These are phyloP conservation scores for Cryphonectria parasitica DNA, from an alignment of 2,329 filamentous ascomycete genomes.

Conservation along the genomic window DNA sequence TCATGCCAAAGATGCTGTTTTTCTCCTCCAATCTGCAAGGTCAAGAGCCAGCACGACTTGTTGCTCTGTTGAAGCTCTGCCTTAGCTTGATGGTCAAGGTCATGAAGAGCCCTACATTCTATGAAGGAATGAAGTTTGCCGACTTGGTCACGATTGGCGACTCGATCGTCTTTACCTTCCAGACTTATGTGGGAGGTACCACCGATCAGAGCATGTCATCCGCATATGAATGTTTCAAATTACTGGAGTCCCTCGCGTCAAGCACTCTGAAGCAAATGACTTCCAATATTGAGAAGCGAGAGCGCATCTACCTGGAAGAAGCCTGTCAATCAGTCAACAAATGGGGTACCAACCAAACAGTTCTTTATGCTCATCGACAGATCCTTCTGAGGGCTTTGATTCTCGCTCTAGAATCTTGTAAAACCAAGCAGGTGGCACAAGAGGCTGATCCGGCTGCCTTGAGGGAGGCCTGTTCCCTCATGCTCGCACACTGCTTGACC, in stretches of 20 bases:
- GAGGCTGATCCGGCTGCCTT: conserved; percentile 9
- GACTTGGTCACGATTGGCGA: conserved; percentile 41
- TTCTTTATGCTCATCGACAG: conserved; percentile 10
- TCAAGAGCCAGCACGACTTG: conserved; percentile 13
- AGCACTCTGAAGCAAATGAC: conserved; percentile 29
- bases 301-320: conserved; percentile 29
- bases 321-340: conserved; percentile 3
- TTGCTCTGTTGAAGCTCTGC: conserved; percentile 38
- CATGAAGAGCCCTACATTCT: conserved; percentile 56
- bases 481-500: conserved; percentile 6
- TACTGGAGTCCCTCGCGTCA: conserved; percentile 24
- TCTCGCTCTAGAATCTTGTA: conserved; percentile 14
- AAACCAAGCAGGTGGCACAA: conserved; percentile 11
- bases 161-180: conserved; percentile 18
- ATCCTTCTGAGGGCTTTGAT: conserved; percentile 24
- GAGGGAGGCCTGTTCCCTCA: conserved; percentile 4
- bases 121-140: conserved; percentile 50
- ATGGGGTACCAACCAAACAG: conserved; percentile 14
- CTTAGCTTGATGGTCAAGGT: conserved; percentile 53
- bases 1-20: conserved; percentile 43
- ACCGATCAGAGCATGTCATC: neutral
- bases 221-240: conserved; percentile 19
- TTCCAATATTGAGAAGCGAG: conserved; percentile 29
- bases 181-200: neutral
- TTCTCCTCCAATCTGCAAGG: conserved; percentile 34